Percentiles rank a stretch among this genome's conserved stretches.
phyloP scores from a whole-genome alignment of 2,329 filamentous ascomycete genomes.

The Hortaea sp. region DNA sequence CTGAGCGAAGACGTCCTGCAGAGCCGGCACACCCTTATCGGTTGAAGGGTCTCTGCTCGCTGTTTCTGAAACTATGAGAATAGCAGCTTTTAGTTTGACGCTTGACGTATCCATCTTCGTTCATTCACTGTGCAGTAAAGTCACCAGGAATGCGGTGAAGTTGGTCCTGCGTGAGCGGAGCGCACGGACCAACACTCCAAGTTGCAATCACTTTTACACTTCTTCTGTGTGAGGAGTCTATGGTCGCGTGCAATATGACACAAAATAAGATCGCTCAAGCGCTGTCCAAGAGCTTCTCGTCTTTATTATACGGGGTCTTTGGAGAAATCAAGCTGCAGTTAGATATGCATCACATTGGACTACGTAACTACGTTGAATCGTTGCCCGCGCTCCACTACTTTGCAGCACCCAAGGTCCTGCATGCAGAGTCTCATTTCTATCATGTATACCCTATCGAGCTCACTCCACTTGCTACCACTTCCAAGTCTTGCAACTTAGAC shows the following conservation, averaged over 20 bases:
- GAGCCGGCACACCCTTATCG: conserved; percentile 59
- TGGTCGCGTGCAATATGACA: too few relatives aligned
- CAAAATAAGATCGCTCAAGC: too few relatives aligned
- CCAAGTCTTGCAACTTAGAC: neutral
- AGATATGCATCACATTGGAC: too few relatives aligned
- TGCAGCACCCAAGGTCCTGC: too few relatives aligned
- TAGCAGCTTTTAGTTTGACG: conserved; percentile 53
- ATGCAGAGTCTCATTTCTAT: too few relatives aligned
- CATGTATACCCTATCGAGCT: too few relatives aligned
- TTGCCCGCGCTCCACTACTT: too few relatives aligned
- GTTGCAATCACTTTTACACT: neutral
- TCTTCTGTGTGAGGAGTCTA: too few relatives aligned
- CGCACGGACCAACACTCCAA: neutral
- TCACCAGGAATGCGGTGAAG: neutral
- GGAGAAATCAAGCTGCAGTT: too few relatives aligned
- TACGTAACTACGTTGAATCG: too few relatives aligned
- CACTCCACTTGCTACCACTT: neutral
- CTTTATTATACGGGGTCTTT: too few relatives aligned
- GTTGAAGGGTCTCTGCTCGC: conserved; percentile 68
- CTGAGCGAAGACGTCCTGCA: conserved; percentile 61
- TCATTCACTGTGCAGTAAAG: neutral
- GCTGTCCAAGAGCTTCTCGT: too few relatives aligned
- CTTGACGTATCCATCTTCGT: neutral
- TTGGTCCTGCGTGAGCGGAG: neutral
- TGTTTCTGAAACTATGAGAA: conserved; percentile 86